Evolutionary conservation across 345 rosid genomes (phyloP).

Genomic region (Adansonia digitata): DNA sequence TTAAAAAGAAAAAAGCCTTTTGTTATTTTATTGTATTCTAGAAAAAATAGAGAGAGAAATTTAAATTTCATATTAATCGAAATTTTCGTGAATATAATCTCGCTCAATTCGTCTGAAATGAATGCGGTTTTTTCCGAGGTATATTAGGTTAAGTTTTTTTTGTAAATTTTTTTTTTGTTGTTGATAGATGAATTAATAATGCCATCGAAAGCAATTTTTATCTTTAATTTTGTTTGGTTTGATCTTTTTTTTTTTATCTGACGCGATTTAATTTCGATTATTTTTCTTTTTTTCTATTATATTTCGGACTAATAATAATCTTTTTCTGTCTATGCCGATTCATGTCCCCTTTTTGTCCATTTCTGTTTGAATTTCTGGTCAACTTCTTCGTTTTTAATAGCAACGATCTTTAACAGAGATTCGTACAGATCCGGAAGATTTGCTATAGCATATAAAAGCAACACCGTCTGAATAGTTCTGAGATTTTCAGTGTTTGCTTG

Average conservation of each 20-base stretch:
- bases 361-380: slow-evolving; percentile 3
- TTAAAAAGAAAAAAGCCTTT: background rate
- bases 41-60: background rate
- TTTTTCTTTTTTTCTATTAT: background rate
- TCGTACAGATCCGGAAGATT: slow-evolving; percentile 22
- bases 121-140: slow-evolving; percentile 16
- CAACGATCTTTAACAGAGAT: background rate
- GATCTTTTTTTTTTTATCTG: slow-evolving; percentile 4
- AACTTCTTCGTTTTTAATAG: slow-evolving; percentile 5
- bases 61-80: background rate
- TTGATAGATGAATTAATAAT: background rate
- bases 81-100: background rate
- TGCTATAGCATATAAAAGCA: background rate
- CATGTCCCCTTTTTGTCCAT: background rate
- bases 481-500: slow-evolving; percentile 9
- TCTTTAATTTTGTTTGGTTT: background rate
- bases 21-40: background rate
- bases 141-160: slow-evolving; percentile 1
- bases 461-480: background rate
- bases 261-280: slow-evolving; percentile 4
- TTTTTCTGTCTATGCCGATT: background rate
- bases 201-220: background rate
- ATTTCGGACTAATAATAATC: background rate
- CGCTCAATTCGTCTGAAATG: slow-evolving; percentile 11
- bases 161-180: background rate